Evolutionary conservation across 192 early-diverging fungal genomes (phyloP).

Genomic region (Kickxella alabastrina): DNA sequence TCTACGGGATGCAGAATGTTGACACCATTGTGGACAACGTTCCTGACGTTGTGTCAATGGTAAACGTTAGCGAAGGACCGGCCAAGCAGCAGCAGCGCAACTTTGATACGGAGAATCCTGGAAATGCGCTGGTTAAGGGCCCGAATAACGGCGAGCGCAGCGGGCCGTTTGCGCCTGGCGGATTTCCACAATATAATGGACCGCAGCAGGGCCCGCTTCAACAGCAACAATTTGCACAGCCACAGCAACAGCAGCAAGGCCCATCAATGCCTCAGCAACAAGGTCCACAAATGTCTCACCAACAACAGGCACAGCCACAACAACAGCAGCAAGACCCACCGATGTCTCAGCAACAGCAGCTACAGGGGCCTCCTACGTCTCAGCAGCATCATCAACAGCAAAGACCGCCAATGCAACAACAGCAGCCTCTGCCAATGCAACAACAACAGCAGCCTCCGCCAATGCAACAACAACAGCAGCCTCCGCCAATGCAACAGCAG

Average conservation of each 20-base stretch:
- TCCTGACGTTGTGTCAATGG: constrained; percentile 7
- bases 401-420: too few species aligned
- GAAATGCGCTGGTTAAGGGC: not conserved
- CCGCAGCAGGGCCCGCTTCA: constrained; percentile 2
- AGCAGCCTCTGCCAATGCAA: too few species aligned
- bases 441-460: constrained; percentile 2
- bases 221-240: not conserved
- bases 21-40: constrained; percentile 12
- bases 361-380: too few species aligned
- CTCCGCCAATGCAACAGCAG: not conserved
- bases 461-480: constrained; percentile 6
- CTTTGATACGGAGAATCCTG: constrained; percentile 1
- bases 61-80: constrained; percentile 1
- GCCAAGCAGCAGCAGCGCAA: constrained; percentile 7
- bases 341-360: too few species aligned
- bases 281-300: not conserved
- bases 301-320: too few species aligned
- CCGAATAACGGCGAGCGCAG: not conserved
- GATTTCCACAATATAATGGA: constrained; percentile 2
- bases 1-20: constrained; percentile 37
- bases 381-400: too few species aligned
- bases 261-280: not conserved
- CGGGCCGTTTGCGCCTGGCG: constrained; percentile 1
- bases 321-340: too few species aligned
- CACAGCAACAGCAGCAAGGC: too few species aligned